A percentile compares a stretch with the other conserved stretches of the same genome.
Conservation (phyloP, 805 yeast species). For the Wickerhamomyces ciferrii region DNA sequence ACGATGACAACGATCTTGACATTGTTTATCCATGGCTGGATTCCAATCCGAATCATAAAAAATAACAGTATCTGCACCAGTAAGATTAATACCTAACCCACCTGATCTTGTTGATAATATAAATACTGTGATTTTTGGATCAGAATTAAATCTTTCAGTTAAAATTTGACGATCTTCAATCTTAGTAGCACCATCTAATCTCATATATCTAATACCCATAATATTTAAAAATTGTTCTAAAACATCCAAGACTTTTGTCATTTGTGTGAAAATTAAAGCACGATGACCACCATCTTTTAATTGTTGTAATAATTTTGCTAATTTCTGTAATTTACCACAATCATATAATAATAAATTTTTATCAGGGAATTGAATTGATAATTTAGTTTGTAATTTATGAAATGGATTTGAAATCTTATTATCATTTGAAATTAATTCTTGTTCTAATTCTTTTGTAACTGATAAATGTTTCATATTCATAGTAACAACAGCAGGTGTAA, state of each 20-base stretch:
- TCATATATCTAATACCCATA: slow-evolving; percentile 90
- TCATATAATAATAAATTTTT: slow-evolving; percentile 88
- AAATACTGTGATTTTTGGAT: slow-evolving; percentile 81
- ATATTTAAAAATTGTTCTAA: slow-evolving; percentile 89
- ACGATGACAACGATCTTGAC: slow-evolving; percentile 98
- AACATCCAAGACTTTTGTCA: slow-evolving; percentile 94
- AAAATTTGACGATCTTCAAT: slow-evolving; percentile 93
- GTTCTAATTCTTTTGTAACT: slow-evolving; percentile 32
- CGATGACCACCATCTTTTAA: slow-evolving; percentile 86
- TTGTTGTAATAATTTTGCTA: slow-evolving; percentile 70
- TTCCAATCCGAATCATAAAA: slow-evolving; percentile 99
- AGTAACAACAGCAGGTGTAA: slow-evolving; percentile 83
- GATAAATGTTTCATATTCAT: slow-evolving; percentile 58
- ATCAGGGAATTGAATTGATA: slow-evolving; percentile 95
- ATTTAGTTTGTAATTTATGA: slow-evolving; percentile 78
- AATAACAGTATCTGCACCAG: slow-evolving; percentile 98
- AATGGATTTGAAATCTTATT: slow-evolving; percentile 42
- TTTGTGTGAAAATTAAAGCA: slow-evolving; percentile 93
- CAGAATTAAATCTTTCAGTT: slow-evolving; percentile 90
- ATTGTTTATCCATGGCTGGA: slow-evolving; percentile 99
- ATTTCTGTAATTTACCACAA: slow-evolving; percentile 91
- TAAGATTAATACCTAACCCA: slow-evolving; percentile 93
- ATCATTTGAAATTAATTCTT: slow-evolving; percentile 24
- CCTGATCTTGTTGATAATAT: slow-evolving; percentile 95
- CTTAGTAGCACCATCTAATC: slow-evolving; percentile 96